phyloP scores from a whole-genome alignment of 495 filamentous ascomycete species.

The Astrothelium macrocarpum region DNA sequence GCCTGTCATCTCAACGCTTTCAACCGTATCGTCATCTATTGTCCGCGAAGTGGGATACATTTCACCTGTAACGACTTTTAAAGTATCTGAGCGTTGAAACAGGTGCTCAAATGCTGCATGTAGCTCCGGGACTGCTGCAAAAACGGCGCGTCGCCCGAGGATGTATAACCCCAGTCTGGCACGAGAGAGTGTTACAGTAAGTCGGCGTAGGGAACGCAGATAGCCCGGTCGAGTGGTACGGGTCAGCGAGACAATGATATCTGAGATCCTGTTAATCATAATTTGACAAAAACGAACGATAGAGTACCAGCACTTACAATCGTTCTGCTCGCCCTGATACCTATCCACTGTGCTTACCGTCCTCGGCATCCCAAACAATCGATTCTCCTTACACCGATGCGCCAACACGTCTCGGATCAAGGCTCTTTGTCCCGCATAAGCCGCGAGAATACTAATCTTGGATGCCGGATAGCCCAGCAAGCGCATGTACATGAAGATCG shows the following conservation, averaged over 20 bases:
- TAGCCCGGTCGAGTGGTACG: conserved; percentile 87
- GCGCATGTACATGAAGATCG: conserved; percentile 95
- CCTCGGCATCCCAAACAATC: conserved; percentile 82
- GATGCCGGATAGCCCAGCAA: conserved; percentile 89
- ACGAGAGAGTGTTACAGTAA: conserved; percentile 94
- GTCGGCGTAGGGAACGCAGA: conserved; percentile 81
- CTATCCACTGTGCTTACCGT: conserved; percentile 93
- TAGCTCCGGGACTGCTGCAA: conserved; percentile 81
- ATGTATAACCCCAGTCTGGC: conserved; percentile 89
- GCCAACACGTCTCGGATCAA: conserved; percentile 80
- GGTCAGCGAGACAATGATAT: conserved; percentile 85
- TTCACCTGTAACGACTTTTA: conserved; percentile 73
- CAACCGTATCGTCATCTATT: conserved; percentile 39
- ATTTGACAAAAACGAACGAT: neutral
- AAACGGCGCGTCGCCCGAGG: conserved; percentile 80
- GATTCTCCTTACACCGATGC: conserved; percentile 74
- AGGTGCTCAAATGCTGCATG: conserved; percentile 72
- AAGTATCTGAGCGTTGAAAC: conserved; percentile 59
- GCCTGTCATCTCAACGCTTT: conserved; percentile 61
- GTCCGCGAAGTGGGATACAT: conserved; percentile 64
- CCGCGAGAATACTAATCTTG: conserved; percentile 82
- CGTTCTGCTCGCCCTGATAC: conserved; percentile 98
- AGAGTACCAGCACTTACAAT: conserved; percentile 64
- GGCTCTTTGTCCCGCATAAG: conserved; percentile 90
- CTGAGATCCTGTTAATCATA: conserved; percentile 34